Evolutionary conservation across 164 flowering plant species (phyloP).

Genomic region (Vitis cinerea): DNA sequence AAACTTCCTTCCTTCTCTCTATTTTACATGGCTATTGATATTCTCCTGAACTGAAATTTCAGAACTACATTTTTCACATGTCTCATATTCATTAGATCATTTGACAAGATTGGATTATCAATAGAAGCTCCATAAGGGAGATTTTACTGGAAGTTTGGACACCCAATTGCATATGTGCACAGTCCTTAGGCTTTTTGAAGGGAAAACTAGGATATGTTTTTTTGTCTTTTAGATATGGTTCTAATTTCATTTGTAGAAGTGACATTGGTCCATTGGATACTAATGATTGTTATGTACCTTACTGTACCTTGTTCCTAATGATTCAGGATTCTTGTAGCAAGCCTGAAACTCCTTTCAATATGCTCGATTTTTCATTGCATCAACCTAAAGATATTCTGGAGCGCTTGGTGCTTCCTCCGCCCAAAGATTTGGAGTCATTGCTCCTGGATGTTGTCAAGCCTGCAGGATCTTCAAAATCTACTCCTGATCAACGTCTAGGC

Average conservation of each 20-base stretch:
- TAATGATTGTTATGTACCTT: not conserved
- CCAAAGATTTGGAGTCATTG: conserved; percentile 68
- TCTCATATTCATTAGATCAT: not conserved
- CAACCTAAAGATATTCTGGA: conserved; percentile 56
- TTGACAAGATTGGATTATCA: not conserved
- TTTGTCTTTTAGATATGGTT: not conserved
- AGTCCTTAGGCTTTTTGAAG: too few species aligned
- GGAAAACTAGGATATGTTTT: too few species aligned
- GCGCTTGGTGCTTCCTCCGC: conserved; percentile 61
- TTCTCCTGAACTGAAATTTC: not conserved
- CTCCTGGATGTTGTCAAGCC: conserved; percentile 61
- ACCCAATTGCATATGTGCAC: not conserved
- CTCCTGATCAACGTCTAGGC: conserved; percentile 42
- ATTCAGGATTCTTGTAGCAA: conserved; percentile 41
- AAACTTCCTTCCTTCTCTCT: not conserved
- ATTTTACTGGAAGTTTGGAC: conserved; percentile 2
- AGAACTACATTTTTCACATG: not conserved
- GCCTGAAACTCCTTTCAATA: conserved; percentile 24
- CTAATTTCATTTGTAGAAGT: not conserved
- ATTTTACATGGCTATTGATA: not conserved
- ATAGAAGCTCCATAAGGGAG: not conserved
- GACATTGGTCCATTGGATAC: too few species aligned
- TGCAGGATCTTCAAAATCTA: conserved; percentile 30
- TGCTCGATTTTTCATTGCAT: conserved; percentile 28
- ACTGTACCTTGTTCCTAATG: conserved; percentile 10